Evolutionary conservation across 2,329 filamentous ascomycete genomes (phyloP).

Genomic region (Ascochyta fabae): DNA sequence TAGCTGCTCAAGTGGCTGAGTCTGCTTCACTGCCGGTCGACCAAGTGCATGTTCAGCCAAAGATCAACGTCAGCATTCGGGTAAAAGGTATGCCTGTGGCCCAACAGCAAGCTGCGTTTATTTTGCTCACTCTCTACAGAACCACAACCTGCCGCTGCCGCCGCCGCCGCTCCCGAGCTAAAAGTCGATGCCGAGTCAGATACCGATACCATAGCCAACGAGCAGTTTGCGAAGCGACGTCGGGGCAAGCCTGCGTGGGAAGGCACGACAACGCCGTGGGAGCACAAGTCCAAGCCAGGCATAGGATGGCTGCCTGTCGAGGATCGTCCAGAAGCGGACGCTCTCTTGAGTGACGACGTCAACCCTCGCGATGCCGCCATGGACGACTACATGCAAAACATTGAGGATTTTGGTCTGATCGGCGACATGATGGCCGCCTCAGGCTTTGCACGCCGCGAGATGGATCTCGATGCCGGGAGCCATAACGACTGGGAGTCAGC

Average conservation of each 20-base stretch:
- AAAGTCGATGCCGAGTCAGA: constrained; percentile 28
- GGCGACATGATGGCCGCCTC: constrained; percentile 35
- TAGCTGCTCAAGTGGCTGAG: constrained; percentile 4
- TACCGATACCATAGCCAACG: constrained; percentile 28
- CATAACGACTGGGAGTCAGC: constrained; percentile 42
- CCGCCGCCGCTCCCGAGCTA: neutral
- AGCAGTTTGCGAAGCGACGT: constrained; percentile 34
- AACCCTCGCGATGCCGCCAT: constrained; percentile 51
- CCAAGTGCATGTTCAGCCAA: constrained; percentile 7
- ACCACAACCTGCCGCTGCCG: neutral
- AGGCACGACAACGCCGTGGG: constrained; percentile 39
- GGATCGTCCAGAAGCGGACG: constrained; percentile 30
- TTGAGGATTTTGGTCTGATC: constrained; percentile 56
- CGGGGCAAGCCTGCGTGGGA: constrained; percentile 41
- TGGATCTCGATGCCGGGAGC: constrained; percentile 41
- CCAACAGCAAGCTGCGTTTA: too few relatives aligned
- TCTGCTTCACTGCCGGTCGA: constrained; percentile 7
- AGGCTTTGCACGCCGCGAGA: constrained; percentile 41
- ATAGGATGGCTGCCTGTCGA: constrained; percentile 43
- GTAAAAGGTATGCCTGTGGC: constrained; percentile 6
- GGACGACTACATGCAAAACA: constrained; percentile 75
- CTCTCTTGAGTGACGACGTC: constrained; percentile 27
- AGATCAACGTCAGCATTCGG: constrained; percentile 18
- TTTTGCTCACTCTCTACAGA: constrained; percentile 1
- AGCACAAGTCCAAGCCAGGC: constrained; percentile 44